These are phyloP conservation scores for Chalciporus piperatus DNA, from an alignment of 768 basidiomycete genomes.

Conservation along the genomic window DNA sequence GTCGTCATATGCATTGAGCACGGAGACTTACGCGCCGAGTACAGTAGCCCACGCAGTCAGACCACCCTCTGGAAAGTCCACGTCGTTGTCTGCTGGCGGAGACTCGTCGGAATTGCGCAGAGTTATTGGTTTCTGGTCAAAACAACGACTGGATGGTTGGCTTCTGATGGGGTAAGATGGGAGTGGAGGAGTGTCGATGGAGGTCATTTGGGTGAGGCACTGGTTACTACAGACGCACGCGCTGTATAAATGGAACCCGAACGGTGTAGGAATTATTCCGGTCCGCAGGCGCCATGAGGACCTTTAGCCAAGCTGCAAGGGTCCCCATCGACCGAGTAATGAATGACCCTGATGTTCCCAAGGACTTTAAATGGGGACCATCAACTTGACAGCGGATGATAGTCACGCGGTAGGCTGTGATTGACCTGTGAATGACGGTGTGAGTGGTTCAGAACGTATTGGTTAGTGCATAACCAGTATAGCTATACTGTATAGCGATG, in stretches of 20 bases:
- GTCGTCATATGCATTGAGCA: not conserved
- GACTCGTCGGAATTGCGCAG: not conserved
- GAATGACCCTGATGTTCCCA: too few species aligned
- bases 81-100: not conserved
- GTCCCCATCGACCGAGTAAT: too few species aligned
- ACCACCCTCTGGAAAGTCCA: constrained; percentile 23
- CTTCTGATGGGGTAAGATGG: not conserved
- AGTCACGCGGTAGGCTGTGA: not conserved
- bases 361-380: too few species aligned
- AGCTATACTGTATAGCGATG: too few species aligned
- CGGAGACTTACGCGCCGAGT: constrained; percentile 20
- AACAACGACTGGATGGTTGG: constrained; percentile 4
- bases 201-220: not conserved
- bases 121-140: not conserved
- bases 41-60: constrained; percentile 24
- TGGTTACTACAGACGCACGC: not conserved
- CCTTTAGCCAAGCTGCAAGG: too few species aligned
- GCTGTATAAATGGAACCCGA: not conserved
- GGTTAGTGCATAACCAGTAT: too few species aligned
- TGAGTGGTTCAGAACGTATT: too few species aligned
- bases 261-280: not conserved
- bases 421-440: too few species aligned
- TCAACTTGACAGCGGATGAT: too few species aligned
- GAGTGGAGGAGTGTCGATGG: not conserved
- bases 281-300: constrained; percentile 1